Evolutionary conservation across 768 basidiomycete genomes (phyloP).

Genomic region (Clathrus columnatus): DNA sequence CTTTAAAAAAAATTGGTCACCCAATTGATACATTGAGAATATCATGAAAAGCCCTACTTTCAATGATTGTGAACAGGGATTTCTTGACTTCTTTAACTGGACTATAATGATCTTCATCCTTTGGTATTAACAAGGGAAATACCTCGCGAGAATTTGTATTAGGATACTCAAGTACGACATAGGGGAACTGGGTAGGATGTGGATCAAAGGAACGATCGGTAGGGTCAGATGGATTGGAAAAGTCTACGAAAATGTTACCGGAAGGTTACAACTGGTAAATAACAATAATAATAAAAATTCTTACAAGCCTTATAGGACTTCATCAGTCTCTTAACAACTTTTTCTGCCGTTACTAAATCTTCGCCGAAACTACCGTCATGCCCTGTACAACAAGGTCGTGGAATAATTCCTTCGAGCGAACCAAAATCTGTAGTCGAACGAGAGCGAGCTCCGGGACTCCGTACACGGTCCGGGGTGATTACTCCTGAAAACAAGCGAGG

Average conservation of each 20-base stretch:
- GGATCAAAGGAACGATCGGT: conserved; percentile 57
- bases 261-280: not conserved
- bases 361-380: conserved; percentile 46
- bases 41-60: conserved; percentile 33
- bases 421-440: conserved; percentile 54
- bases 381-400: conserved; percentile 41
- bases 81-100: conserved; percentile 74
- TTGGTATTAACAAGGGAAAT: conserved; percentile 54
- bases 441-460: conserved; percentile 30
- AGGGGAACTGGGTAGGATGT: conserved; percentile 49
- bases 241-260: conserved; percentile 39
- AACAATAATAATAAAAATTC: conserved; percentile 20
- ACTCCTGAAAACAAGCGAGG: not conserved
- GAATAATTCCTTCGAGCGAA: conserved; percentile 27
- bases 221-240: conserved; percentile 56
- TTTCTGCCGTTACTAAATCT: conserved; percentile 52
- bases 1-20: not conserved
- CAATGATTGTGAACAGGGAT: conserved; percentile 61
- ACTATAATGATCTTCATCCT: conserved; percentile 81
- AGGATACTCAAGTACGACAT: conserved; percentile 69
- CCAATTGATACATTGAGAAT: not conserved
- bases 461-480: not conserved
- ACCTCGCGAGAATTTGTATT: conserved; percentile 59
- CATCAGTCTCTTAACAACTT: conserved; percentile 51
- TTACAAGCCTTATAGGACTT: conserved; percentile 64